A percentile compares a stretch with the other conserved stretches of the same genome.
phyloP scores from a whole-genome alignment of 2,329 filamentous ascomycete species.

The Arthrobotrys sinensis region DNA sequence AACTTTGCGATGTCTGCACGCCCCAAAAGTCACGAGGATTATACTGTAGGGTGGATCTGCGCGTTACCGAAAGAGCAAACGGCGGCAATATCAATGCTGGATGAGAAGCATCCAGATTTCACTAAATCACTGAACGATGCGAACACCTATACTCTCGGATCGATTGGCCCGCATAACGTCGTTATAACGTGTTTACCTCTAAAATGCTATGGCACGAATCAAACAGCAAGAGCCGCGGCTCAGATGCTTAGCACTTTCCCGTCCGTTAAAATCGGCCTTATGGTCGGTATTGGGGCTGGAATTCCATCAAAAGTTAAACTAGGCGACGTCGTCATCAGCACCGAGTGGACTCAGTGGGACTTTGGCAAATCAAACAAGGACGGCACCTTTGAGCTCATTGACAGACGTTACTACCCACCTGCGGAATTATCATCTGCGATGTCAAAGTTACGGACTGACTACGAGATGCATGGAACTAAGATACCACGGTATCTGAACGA shows the following conservation, averaged over 20 bases:
- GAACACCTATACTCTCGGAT: slow-evolving; percentile 64
- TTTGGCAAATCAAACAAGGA: slow-evolving; percentile 10
- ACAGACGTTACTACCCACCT: background rate
- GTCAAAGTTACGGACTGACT: slow-evolving; percentile 2
- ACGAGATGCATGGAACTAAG: background rate
- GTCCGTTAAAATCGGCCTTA: slow-evolving; percentile 67
- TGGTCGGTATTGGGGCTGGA: slow-evolving; percentile 69
- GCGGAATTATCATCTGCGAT: background rate
- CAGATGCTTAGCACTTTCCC: slow-evolving; percentile 66
- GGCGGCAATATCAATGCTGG: slow-evolving; percentile 62
- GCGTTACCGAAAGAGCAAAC: slow-evolving; percentile 59
- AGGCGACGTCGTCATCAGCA: slow-evolving; percentile 28
- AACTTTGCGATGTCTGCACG: background rate
- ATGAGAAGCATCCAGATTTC: slow-evolving; percentile 59
- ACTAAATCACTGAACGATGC: slow-evolving; percentile 45
- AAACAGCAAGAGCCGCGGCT: slow-evolving; percentile 65
- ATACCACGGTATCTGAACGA: slow-evolving; percentile 22
- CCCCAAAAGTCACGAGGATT: slow-evolving; percentile 21
- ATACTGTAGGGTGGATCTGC: slow-evolving; percentile 61
- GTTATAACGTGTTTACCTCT: slow-evolving; percentile 65
- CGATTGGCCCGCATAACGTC: slow-evolving; percentile 66
- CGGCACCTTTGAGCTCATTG: slow-evolving; percentile 4
- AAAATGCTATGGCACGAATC: slow-evolving; percentile 65
- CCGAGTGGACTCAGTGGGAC: slow-evolving; percentile 17
- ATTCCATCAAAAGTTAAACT: slow-evolving; percentile 60